These are phyloP conservation scores for Blastomyces gilchristii DNA, from an alignment of 2,329 filamentous ascomycete genomes.

Conservation along the genomic window DNA sequence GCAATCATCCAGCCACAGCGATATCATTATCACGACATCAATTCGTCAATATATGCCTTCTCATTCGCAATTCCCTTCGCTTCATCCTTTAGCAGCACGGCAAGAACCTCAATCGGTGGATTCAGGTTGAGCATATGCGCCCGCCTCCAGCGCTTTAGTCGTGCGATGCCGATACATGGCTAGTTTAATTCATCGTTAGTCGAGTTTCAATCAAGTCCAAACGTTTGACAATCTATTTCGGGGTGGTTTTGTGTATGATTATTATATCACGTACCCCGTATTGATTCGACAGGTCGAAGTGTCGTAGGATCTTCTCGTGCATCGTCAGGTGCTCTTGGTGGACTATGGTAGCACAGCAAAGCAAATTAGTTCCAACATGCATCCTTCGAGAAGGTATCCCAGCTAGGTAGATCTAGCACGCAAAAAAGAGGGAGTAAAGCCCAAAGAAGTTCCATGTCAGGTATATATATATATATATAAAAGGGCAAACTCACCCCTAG, in stretches of 20 bases:
- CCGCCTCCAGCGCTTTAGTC: constrained; percentile 77
- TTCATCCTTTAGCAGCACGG: constrained; percentile 67
- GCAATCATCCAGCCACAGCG: background rate
- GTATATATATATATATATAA: too few species aligned
- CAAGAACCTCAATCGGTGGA: constrained; percentile 82
- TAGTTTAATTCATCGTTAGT: constrained; percentile 28
- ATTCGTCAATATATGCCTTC: constrained; percentile 63
- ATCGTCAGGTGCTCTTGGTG: constrained; percentile 65
- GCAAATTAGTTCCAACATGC: background rate
- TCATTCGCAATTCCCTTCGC: constrained; percentile 41
- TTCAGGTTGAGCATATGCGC: constrained; percentile 73
- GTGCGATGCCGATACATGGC: constrained; percentile 79
- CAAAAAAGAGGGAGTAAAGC: too few species aligned
- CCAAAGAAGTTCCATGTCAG: too few species aligned
- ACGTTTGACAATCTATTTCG: background rate
- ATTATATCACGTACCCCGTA: constrained; percentile 62
- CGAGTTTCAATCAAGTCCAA: background rate
- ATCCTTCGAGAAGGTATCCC: background rate
- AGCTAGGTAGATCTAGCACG: too few species aligned
- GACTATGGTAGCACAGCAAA: constrained; percentile 35
- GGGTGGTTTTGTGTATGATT: too few species aligned
- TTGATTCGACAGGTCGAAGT: constrained; percentile 85
- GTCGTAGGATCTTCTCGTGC: constrained; percentile 76
- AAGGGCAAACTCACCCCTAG: constrained; percentile 36
- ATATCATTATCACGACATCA: constrained; percentile 21